These are phyloP conservation scores for Clitopilus passeckerianus DNA, from an alignment of 768 basidiomycete species.

Conservation along the genomic window DNA sequence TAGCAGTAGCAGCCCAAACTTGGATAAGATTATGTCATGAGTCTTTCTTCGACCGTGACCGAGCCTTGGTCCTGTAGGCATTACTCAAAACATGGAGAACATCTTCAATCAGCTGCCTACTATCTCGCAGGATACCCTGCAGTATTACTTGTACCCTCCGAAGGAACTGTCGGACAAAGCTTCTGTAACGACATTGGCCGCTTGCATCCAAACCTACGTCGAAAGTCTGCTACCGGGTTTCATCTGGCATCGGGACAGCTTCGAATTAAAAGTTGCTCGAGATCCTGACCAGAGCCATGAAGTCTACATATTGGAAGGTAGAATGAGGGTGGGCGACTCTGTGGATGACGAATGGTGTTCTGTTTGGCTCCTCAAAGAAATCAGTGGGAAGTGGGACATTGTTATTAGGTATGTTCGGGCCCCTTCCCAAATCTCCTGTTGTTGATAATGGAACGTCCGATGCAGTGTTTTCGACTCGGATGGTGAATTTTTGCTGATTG, in stretches of 20 bases:
- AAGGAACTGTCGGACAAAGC: constrained; percentile 47
- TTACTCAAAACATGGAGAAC: constrained; percentile 35
- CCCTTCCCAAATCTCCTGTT: background rate
- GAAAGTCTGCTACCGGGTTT: constrained; percentile 52
- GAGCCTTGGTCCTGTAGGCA: background rate
- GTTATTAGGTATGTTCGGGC: constrained; percentile 61
- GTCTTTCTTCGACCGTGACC: background rate
- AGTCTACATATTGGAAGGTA: constrained; percentile 69
- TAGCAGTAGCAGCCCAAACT: constrained; percentile 4
- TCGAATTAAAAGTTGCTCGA: constrained; percentile 65
- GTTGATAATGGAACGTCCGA: constrained; percentile 2
- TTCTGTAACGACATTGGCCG: constrained; percentile 59
- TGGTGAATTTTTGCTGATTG: constrained; percentile 94
- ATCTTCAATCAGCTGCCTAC: constrained; percentile 72
- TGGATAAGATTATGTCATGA: constrained; percentile 8
- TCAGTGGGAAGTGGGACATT: constrained; percentile 76
- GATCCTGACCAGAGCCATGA: constrained; percentile 34
- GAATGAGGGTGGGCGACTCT: constrained; percentile 90
- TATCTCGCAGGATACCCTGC: constrained; percentile 83
- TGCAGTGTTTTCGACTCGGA: constrained; percentile 79
- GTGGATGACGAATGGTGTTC: constrained; percentile 98
- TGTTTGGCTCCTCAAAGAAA: constrained; percentile 82
- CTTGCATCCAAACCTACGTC: constrained; percentile 57
- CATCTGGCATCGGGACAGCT: constrained; percentile 82
- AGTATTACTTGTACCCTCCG: constrained; percentile 69